These are phyloP conservation scores for Auriculariales sp. DNA, from an alignment of 768 basidiomycete species.

Conservation along the genomic window DNA sequence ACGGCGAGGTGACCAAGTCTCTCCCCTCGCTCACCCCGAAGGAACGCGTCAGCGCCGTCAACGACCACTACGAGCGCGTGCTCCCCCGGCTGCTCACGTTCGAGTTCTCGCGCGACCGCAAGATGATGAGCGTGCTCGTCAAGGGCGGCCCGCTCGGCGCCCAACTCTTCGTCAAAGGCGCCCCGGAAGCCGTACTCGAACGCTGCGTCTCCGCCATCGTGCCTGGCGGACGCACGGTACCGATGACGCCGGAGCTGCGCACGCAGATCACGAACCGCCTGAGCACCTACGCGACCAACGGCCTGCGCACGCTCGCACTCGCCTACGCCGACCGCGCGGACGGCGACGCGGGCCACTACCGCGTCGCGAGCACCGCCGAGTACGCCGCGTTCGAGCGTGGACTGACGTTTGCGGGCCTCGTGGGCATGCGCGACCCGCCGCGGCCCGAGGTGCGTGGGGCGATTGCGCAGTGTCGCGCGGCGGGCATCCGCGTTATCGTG, in stretches of 20 bases:
- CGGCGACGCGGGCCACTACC: constrained; percentile 68
- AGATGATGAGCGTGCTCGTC: constrained; percentile 97
- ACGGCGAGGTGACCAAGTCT: constrained; percentile 40
- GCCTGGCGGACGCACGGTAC: constrained; percentile 44
- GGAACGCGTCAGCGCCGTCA: constrained; percentile 68
- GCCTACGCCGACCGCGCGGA: constrained; percentile 74
- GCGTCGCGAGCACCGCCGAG: constrained; percentile 60
- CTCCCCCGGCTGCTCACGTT: constrained; percentile 82
- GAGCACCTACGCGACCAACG: constrained; percentile 58
- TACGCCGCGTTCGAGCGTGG: constrained; percentile 85
- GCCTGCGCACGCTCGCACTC: constrained; percentile 82
- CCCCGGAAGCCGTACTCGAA: constrained; percentile 89
- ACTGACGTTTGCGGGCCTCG: constrained; percentile 86
- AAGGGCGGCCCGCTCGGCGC: constrained; percentile 29
- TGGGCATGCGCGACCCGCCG: constrained; percentile 96
- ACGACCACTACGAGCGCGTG: constrained; percentile 60
- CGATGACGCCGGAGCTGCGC: constrained; percentile 50
- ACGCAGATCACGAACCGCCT: constrained; percentile 48
- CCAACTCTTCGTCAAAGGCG: constrained; percentile 88
- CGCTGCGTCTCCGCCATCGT: constrained; percentile 66
- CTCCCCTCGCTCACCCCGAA: constrained; percentile 40
- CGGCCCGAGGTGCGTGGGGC: constrained; percentile 83
- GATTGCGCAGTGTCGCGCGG: constrained; percentile 78
- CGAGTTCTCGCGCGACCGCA: constrained; percentile 95
- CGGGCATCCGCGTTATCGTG: constrained; percentile 90